Evolutionary conservation across 352 stramenopile genomes (phyloP).

Genomic region (Globisporangium irregulare): DNA sequence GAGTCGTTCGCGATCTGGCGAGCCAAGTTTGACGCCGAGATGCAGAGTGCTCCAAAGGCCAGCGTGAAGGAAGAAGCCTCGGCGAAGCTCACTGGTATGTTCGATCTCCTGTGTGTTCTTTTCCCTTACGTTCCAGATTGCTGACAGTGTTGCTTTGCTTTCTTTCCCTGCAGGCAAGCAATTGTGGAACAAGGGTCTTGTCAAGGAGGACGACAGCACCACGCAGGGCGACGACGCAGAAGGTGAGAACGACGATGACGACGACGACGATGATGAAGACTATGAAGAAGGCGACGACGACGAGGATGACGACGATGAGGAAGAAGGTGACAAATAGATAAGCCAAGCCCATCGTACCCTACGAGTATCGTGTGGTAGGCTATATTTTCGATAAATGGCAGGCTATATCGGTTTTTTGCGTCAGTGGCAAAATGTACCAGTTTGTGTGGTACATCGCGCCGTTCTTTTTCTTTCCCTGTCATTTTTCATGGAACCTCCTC

Average conservation of each 20-base stretch:
- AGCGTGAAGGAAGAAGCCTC: slow-evolving; percentile 64
- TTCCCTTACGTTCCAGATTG: neutral
- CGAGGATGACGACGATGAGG: slow-evolving; percentile 19
- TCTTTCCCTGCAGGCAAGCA: slow-evolving; percentile 36
- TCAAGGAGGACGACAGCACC: slow-evolving; percentile 55
- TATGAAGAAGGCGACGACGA: slow-evolving; percentile 31
- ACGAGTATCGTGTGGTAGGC: neutral
- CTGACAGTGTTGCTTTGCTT: neutral
- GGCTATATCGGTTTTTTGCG: neutral
- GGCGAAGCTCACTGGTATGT: slow-evolving; percentile 71
- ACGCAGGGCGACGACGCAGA: slow-evolving; percentile 42
- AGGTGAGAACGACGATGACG: slow-evolving; percentile 39
- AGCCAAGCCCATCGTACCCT: neutral
- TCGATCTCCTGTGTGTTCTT: neutral
- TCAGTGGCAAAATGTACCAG: neutral
- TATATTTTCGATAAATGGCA: slow-evolving; percentile 4
- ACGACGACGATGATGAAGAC: slow-evolving; percentile 31
- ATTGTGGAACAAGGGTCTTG: slow-evolving; percentile 73
- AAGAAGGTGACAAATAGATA: slow-evolving; percentile 6
- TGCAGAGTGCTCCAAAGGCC: slow-evolving; percentile 39
- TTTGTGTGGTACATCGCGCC: neutral
- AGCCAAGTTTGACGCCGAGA: slow-evolving; percentile 68
- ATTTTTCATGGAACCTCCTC: slow-evolving; percentile 6
- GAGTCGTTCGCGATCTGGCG: slow-evolving; percentile 75
- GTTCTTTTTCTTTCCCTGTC: neutral